Evolutionary conservation across 768 basidiomycete species (phyloP).

Genomic region (Phaeotremella fagi): DNA sequence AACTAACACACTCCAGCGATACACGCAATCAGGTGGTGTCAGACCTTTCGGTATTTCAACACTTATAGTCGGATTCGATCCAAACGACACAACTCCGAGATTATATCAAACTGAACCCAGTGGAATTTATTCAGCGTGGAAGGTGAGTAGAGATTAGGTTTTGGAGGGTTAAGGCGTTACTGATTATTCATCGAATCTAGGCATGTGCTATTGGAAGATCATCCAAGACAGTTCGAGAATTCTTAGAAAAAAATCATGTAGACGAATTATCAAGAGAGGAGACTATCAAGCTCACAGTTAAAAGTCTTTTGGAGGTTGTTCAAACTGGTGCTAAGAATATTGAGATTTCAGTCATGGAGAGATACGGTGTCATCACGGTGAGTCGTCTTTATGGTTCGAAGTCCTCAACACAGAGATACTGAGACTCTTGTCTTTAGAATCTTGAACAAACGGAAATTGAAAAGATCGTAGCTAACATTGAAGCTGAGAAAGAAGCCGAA

Average conservation of each 20-base stretch:
- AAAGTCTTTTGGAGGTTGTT: constrained; percentile 92
- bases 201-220: constrained; percentile 97
- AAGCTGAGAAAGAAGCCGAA: constrained; percentile 95
- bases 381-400: constrained; percentile 24
- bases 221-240: constrained; percentile 96
- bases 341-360: constrained; percentile 96
- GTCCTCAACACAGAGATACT: neutral
- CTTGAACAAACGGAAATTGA: constrained; percentile 83
- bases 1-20: constrained; percentile 57
- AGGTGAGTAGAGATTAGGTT: constrained; percentile 63
- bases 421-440: constrained; percentile 56
- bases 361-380: constrained; percentile 87
- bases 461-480: constrained; percentile 84
- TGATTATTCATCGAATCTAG: constrained; percentile 49
- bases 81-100: constrained; percentile 76
- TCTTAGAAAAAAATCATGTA: constrained; percentile 95
- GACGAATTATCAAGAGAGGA: constrained; percentile 84
- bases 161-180: too few relatives aligned
- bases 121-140: constrained; percentile 98
- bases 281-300: constrained; percentile 88
- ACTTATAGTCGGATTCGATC: constrained; percentile 94
- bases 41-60: constrained; percentile 97
- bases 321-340: constrained; percentile 99
- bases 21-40: constrained; percentile 98
- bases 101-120: constrained; percentile 96